Evolutionary conservation across 2,329 filamentous ascomycete genomes (phyloP).

Genomic region (Trichophyton rubrum): DNA sequence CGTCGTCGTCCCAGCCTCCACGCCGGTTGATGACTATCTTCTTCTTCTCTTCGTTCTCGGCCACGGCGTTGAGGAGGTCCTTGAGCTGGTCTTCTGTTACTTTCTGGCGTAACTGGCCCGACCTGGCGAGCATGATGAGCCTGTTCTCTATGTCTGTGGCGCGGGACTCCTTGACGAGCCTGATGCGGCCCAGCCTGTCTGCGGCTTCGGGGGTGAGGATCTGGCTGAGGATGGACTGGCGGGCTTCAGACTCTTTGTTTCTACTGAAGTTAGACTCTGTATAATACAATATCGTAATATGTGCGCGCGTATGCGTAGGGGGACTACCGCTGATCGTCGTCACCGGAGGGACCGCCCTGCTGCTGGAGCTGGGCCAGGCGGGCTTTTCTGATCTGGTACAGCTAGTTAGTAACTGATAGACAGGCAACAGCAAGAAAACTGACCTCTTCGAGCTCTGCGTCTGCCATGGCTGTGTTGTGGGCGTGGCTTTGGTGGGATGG

Average conservation of each 20-base stretch:
- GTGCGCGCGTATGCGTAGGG: not conserved
- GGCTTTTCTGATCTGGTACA: constrained; percentile 66
- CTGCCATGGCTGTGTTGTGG: constrained; percentile 41
- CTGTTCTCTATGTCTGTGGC: constrained; percentile 85
- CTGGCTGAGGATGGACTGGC: constrained; percentile 57
- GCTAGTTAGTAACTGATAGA: not conserved
- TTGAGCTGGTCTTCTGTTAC: constrained; percentile 91
- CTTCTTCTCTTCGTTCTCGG: constrained; percentile 59
- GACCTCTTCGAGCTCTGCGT: constrained; percentile 54
- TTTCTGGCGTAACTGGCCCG: constrained; percentile 73
- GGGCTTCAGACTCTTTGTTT: constrained; percentile 30
- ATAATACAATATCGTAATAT: not conserved
- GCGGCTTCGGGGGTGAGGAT: constrained; percentile 91
- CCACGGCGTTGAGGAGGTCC: constrained; percentile 72
- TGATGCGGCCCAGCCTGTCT: constrained; percentile 85
- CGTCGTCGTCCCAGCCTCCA: constrained; percentile 72
- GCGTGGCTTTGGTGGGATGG: too few relatives aligned
- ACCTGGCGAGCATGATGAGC: constrained; percentile 78
- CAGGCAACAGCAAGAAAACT: constrained; percentile 12
- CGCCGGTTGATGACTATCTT: constrained; percentile 78
- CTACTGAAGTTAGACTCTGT: constrained; percentile 2
- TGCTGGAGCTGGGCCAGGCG: constrained; percentile 80
- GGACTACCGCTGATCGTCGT: constrained; percentile 52
- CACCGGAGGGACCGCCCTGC: constrained; percentile 45
- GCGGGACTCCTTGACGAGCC: constrained; percentile 85